Evolutionary conservation across 805 yeast genomes (phyloP), one percentile per base, ranked within the genome.

Genomic region (Saturnispora halmiae): DNA sequence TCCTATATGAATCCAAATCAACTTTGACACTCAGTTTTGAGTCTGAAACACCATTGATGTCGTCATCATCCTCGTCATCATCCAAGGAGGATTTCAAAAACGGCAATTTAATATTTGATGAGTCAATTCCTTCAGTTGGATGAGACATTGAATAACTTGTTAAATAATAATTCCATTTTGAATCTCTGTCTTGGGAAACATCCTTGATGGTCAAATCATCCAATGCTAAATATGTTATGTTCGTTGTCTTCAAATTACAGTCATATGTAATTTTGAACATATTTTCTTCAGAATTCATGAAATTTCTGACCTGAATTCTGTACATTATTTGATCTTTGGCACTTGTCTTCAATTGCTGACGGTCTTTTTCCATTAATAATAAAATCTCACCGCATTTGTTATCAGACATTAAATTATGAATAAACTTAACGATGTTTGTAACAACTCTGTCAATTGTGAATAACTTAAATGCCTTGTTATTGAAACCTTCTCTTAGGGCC

Each of bases 101-200:
- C 20, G 97, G 97, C 60, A 85, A 68, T 47, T 73, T 72, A 41
- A 92, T 72, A 49, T 77, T 77, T 32, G 82, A 77, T 15, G 84
- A 75, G 14, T 86, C 79, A 14, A 92, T 82, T 24, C 97, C 97
- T 60, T 92, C 99, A 2, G 99, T 92, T 29, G 98, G 97, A 53
- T 86, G 94, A 3, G 95, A 82, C 83, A 92, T 82, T 32, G 88
- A 75, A 59, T 82, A 92, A 32, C 94, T 83, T 0, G 97, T 90
- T 38, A 92, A 72, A 56, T 92, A 92, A 64, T 92, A 90, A 57
- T 86, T 88, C 82, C 95, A 92, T 53, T 75, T 75, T 48, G 85
- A 94, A 51, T 83, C 90, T 3, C 77, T 75, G 18, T 78, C 72
- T 50, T 69, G 67, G 14, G 47, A 35, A 6, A 39, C 55, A 48